Base-by-base conservation (phyloP, 441 rosid genomes). In the Syzygium syzygioides region DNA sequence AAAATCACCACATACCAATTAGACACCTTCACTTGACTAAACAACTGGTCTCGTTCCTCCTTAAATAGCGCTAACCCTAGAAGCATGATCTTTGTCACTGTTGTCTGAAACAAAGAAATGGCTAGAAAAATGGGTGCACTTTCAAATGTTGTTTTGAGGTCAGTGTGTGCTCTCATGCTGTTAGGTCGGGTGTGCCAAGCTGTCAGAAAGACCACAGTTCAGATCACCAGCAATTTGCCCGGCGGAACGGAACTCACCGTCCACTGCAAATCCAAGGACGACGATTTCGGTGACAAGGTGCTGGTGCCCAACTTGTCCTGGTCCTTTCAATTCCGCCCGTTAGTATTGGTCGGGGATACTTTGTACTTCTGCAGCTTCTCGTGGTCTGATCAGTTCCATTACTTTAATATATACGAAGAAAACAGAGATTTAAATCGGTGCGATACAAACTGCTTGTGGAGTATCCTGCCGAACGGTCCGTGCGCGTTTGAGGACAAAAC, bases 211-310 rank as follows among this genome's bases (percentile, higher is more conserved):
- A 62, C 34, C 13, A 62, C 34, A 14, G 68, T 62, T 3, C 34
- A n/a, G 9, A n/a, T 62, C 34, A n/a, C 34, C 34, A 7, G 14
- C 32, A 12, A 12, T 60, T 60, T 60, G 30, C 15, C 59, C 7
- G 7, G 1, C 8, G 7, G 30, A 2, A 11, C 14, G 30, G 66
- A 11, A 9, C 66, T 60, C 66, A 60, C 32, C 0, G 4, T 60
- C 17, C 66, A 60, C 28, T 60, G 32, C 66, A 60, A 59, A 60
- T 60, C 17, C 66, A 26, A 26, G 13, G 4, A 60, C 1, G 17
- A 28, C 5, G 0, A 60, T 26, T n/a, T 59, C 7, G 2, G 2
- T 0, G 30, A 11, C 6, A 3, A 5, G 4, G 30, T 11, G 64
- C 30, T 59, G 12, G 0, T 4, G 1, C 32, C 32, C 32, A 26